Conservation (phyloP, 2,329 filamentous ascomycete species). For the Cladosporium sp. region DNA sequence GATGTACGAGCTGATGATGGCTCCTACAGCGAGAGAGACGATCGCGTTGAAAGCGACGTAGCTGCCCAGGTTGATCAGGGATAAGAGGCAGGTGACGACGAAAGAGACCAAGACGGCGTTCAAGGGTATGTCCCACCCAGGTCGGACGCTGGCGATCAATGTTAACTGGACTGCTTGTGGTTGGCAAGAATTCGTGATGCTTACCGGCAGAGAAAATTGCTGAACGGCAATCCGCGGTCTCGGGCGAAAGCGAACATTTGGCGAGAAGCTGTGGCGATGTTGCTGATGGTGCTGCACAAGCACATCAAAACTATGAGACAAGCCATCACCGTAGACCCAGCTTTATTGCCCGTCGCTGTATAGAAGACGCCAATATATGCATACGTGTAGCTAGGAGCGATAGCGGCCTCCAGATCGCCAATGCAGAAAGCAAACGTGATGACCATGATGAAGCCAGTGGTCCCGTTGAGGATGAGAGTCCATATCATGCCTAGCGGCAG, state of each 20-base stretch:
- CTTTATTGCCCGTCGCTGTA: slow-evolving; percentile 26
- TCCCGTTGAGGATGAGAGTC: slow-evolving; percentile 35
- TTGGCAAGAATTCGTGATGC: not conserved
- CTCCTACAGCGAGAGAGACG: slow-evolving; percentile 36
- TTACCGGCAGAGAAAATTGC: slow-evolving; percentile 24
- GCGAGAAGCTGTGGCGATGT: slow-evolving; percentile 30
- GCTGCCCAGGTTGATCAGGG: slow-evolving; percentile 13
- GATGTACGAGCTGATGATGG: slow-evolving; percentile 32
- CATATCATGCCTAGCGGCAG: slow-evolving; percentile 43
- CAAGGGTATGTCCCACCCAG: slow-evolving; percentile 24
- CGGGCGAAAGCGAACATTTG: slow-evolving; percentile 32
- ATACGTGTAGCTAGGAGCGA: slow-evolving; percentile 19
- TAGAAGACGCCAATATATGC: slow-evolving; percentile 33
- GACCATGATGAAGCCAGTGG: slow-evolving; percentile 34
- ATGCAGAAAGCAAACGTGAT: slow-evolving; percentile 32
- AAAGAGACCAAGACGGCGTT: slow-evolving; percentile 15
- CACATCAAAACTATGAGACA: slow-evolving; percentile 28
- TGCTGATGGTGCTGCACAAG: slow-evolving; percentile 34
- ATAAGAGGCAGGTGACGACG: slow-evolving; percentile 16
- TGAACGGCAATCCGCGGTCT: slow-evolving; percentile 31
- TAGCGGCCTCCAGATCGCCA: slow-evolving; percentile 12
- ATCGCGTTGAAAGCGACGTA: slow-evolving; percentile 30
- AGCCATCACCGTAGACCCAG: slow-evolving; percentile 29
- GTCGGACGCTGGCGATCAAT: slow-evolving; percentile 19
- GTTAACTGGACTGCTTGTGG: not conserved